Base-by-base conservation (phyloP, 139 green algal genomes). In the Coccomyxa sp. region DNA sequence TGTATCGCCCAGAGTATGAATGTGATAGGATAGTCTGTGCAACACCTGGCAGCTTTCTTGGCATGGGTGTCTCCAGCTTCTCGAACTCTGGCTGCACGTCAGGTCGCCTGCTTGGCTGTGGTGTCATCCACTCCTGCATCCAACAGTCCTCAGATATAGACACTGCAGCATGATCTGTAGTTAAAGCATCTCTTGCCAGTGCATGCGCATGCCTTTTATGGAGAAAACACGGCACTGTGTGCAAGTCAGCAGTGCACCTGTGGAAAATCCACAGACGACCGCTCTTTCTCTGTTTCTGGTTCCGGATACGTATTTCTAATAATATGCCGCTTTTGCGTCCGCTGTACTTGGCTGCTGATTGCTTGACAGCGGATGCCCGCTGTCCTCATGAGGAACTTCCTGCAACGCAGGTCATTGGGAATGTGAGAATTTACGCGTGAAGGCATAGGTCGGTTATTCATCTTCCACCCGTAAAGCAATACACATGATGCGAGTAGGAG, bases 51-150 rank as follows among this genome's bases (percentile, higher is more conserved):
- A 91, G 74, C n/a, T 86, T 86, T 50, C 88, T 87, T n/a, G 85
- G 87, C 54, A 86, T 54, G 7, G 88, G 84, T 31, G 88, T 97
- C 73, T 97, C 90, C 72, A 95, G 84, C 86, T 94, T 97, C 72
- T 98, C 94, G 91, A 97, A 97, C 78, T 98, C 94, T 12, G 94
- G 94, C 68, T 96, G 94, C 70, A 96, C 95, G 83, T 98, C 94
- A 44, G 94, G 94, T 2, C 94, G 82, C 24, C 88, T 85, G 83
- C 89, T 95, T 31, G 94, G 94, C 87, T 95, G 87, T 0, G 94
- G 94, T 3, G 92, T 94, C 37, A 96, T 91, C 94, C 94, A 98
- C 78, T 98, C 94, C 93, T 97, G 88, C 73, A 86, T 2, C 37
- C 34, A 64, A 1, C 50, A 64, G 18, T 64, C 27, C n/a, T n/a